Evolutionary conservation across 2,329 filamentous ascomycete genomes (phyloP), one percentile per base, ranked within the genome.

Genomic region (Aspergillus piperis): DNA sequence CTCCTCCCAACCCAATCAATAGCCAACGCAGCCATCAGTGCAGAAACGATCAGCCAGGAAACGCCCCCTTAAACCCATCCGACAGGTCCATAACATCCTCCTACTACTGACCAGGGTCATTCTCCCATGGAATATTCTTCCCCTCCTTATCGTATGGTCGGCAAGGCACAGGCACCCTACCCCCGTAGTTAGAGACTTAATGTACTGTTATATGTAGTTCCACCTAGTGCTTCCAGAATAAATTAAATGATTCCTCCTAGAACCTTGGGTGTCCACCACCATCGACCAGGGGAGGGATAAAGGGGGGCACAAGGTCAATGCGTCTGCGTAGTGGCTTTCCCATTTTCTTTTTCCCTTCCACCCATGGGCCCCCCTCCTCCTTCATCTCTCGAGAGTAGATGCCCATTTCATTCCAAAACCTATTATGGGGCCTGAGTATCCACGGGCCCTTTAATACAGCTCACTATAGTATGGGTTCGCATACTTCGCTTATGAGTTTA

Each of bases 141-240:
- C 47, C 47, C 25, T 32, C 47, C 47, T 50, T 50, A 50, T 50
- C 47, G 47, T 50, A 50, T 50, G 47, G 47, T 32, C 25, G 47
- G 25, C 15, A 36, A 36, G 5, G 47, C 47, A 13, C 47, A 44
- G 41, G 19, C 21, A 21, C 41, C 41, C 41, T 44, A n/a, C 19
- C 41, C 32, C 41, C 41, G 19, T 44, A 19, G 41, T 36, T 36
- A 36, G 4, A 36, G 32, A 36, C 10, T 36, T 36, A 36, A 13
- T 36, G 11, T 36, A 5, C 32, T 36, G 32, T 36, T 36, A 36
- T 36, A 36, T 36, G 32, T 44, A 23, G 41, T 21, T 44, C 41
- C 41, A 44, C 19, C 19, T 44, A 44, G 41, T 44, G 19, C 41
- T 44, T 44, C 19, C 41, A 44, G 41, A 44, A 44, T 44, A 44